phyloP scores from a whole-genome alignment of 306 rosid species.

The Glycine latifolia region DNA sequence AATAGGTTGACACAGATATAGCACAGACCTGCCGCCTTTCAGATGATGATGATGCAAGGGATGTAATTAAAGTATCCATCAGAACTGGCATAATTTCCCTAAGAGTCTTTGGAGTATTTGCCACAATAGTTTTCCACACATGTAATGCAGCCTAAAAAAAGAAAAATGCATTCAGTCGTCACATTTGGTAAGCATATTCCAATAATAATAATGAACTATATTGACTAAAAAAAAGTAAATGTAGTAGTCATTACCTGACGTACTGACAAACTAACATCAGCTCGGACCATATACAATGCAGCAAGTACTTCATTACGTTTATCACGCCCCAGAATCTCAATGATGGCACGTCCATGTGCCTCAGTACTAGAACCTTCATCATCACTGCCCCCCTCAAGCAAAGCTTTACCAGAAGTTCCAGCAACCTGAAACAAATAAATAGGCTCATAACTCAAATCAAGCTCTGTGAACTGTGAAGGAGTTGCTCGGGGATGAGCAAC shows the following conservation, averaged over 20 bases:
- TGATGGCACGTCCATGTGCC: constrained; percentile 98
- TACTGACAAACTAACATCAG: constrained; percentile 95
- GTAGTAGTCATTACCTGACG: constrained; percentile 76
- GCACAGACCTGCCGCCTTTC: constrained; percentile 92
- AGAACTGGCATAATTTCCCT: constrained; percentile 96
- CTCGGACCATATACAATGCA: constrained; percentile 96
- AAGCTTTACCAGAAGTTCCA: constrained; percentile 99
- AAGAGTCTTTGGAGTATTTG: constrained; percentile 95
- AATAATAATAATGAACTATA: background rate
- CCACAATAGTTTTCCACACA: constrained; percentile 99
- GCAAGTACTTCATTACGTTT: constrained; percentile 95
- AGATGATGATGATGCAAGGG: constrained; percentile 94
- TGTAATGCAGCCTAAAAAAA: constrained; percentile 87
- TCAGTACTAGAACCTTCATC: constrained; percentile 99
- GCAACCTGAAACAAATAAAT: constrained; percentile 74
- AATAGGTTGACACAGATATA: constrained; percentile 26
- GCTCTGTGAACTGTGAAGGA: constrained; percentile 20
- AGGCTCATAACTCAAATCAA: constrained; percentile 24
- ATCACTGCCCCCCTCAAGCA: constrained; percentile 99
- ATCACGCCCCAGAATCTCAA: constrained; percentile 89
- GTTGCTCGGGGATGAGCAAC: constrained; percentile 25
- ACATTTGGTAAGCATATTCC: background rate
- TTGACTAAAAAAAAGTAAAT: background rate
- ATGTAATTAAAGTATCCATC: constrained; percentile 90
- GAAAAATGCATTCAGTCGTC: constrained; percentile 21